Conservation (phyloP, 2,329 filamentous ascomycete species). For the Corniculantispora saksenae region DNA sequence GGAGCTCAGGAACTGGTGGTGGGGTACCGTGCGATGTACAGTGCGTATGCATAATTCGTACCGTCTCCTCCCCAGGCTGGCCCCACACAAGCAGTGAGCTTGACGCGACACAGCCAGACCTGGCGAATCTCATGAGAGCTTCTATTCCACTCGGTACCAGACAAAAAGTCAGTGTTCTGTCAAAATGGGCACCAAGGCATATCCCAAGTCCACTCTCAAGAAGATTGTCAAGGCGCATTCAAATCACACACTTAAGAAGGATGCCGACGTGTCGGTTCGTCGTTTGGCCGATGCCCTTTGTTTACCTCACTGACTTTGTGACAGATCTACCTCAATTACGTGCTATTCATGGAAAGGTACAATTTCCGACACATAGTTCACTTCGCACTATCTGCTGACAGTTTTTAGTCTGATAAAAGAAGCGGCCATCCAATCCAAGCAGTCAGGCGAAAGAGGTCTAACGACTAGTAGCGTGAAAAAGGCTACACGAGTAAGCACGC, state of each 20-base stretch:
- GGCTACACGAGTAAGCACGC: conserved; percentile 69
- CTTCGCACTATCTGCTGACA: conserved; percentile 6
- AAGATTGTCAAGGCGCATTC: conserved; percentile 90
- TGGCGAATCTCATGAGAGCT: neutral
- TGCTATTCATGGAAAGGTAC: conserved; percentile 74
- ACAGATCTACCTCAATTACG: conserved; percentile 82
- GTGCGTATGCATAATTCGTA: neutral
- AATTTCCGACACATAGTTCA: conserved; percentile 19
- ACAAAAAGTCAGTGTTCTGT: too few species aligned
- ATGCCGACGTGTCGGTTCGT: conserved; percentile 78
- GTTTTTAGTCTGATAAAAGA: conserved; percentile 71
- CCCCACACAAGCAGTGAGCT: conserved; percentile 17
- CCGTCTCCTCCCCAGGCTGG: conserved; percentile 1
- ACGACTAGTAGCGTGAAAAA: conserved; percentile 77
- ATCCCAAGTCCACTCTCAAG: conserved; percentile 81
- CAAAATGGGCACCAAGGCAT: conserved; percentile 65
- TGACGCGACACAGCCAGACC: neutral
- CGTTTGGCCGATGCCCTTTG: conserved; percentile 25
- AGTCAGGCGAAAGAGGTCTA: conserved; percentile 70
- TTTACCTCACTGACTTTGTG: conserved; percentile 28
- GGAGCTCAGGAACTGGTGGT: conserved; percentile 18
- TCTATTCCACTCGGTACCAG: neutral
- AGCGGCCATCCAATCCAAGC: conserved; percentile 73
- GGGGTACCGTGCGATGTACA: conserved; percentile 14
- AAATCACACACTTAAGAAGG: conserved; percentile 77